Percentiles rank a stretch among this genome's conserved stretches.
Evolutionary conservation across 2,329 filamentous ascomycete species (phyloP).

Genomic region (Nothophoma quercina): DNA sequence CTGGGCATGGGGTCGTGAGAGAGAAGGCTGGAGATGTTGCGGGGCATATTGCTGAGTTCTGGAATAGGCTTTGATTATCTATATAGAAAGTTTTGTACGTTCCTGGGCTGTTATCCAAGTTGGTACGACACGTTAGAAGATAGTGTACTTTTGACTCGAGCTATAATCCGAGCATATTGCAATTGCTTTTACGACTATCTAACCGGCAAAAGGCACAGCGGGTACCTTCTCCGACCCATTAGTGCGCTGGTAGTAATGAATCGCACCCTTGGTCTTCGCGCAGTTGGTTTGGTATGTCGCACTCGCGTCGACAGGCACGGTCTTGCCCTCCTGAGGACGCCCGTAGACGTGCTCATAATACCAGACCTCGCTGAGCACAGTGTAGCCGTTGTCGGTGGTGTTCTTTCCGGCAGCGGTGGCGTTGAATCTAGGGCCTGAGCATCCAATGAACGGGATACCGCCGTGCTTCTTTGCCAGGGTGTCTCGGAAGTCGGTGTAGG

Average conservation of each 20-base stretch:
- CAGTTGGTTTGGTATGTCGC: slow-evolving; percentile 61
- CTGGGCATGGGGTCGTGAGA: slow-evolving; percentile 53
- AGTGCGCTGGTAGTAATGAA: slow-evolving; percentile 64
- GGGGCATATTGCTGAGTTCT: slow-evolving; percentile 41
- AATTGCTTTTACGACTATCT: no score
- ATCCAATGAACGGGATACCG: slow-evolving; percentile 67
- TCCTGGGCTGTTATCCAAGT: no score
- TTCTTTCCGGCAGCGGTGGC: slow-evolving; percentile 64
- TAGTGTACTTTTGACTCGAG: no score
- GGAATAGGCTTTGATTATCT: neutral
- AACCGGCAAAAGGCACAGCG: slow-evolving; percentile 32
- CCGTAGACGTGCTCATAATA: slow-evolving; percentile 70
- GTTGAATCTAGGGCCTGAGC: slow-evolving; percentile 67
- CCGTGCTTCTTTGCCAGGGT: slow-evolving; percentile 62
- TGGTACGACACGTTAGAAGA: no score
- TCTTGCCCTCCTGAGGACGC: slow-evolving; percentile 61
- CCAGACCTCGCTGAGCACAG: slow-evolving; percentile 69
- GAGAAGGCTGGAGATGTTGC: slow-evolving; percentile 50
- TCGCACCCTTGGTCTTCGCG: slow-evolving; percentile 60
- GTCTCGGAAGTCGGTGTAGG: slow-evolving; percentile 60
- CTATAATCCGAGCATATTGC: no score
- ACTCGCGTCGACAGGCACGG: slow-evolving; percentile 57
- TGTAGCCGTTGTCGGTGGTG: slow-evolving; percentile 63
- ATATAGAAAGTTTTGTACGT: no score
- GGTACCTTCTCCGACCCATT: slow-evolving; percentile 48